These are phyloP conservation scores for Neurospora sp. DNA, from an alignment of 495 filamentous ascomycete genomes.

Conservation along the genomic window DNA sequence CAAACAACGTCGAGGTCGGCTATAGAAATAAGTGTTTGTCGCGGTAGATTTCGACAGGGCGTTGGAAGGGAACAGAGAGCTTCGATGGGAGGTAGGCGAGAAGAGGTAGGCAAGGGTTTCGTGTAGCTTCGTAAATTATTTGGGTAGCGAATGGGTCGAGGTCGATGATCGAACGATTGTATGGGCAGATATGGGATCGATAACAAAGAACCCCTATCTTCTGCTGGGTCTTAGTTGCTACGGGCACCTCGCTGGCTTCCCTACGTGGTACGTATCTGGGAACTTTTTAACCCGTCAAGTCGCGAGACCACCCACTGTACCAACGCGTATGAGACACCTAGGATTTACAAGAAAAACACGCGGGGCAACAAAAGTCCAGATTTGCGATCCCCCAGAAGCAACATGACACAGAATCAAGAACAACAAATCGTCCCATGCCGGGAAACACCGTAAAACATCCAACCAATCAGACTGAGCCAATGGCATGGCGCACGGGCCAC, in stretches of 20 bases:
- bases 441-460: conserved; percentile 8
- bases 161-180: not conserved
- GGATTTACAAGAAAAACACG: not conserved
- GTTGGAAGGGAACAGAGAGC: not conserved
- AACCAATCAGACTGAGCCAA: conserved; percentile 11
- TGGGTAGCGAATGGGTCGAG: not conserved
- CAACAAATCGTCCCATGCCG: conserved; percentile 16
- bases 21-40: not conserved
- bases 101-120: not conserved
- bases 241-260: not conserved
- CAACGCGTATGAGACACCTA: not conserved
- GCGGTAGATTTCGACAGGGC: not conserved
- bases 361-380: not conserved
- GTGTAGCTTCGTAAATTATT: not conserved
- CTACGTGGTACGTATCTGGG: not conserved
- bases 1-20: not conserved
- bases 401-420: not conserved
- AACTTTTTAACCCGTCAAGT: not conserved
- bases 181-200: not conserved
- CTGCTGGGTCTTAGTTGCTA: not conserved
- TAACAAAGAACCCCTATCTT: not conserved
- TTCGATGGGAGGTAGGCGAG: not conserved
- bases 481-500: not conserved
- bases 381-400: not conserved
- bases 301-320: not conserved